Percentiles rank a stretch among this genome's conserved stretches.
phyloP scores from a whole-genome alignment of 305 asterid species.

The Solanum hybrid region DNA sequence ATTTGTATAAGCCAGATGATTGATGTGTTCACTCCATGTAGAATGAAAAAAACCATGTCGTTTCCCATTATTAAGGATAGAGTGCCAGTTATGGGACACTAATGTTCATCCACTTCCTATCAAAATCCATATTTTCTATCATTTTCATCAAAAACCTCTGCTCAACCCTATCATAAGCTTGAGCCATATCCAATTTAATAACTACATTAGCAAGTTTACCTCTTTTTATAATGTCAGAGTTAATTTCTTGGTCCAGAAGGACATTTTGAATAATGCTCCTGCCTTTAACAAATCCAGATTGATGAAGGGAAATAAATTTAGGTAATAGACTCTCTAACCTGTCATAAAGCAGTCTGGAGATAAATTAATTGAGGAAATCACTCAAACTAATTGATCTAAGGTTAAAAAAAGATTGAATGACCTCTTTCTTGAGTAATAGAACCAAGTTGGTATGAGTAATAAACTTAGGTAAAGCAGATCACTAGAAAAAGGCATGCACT shows the following conservation, averaged over 20 bases:
- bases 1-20: neutral
- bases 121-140: neutral
- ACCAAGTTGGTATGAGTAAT: neutral
- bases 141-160: neutral
- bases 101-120: neutral
- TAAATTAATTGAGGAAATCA: neutral
- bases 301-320: neutral
- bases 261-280: neutral
- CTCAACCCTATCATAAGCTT: neutral
- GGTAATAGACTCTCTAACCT: neutral
- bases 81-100: neutral
- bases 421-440: no score
- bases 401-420: neutral
- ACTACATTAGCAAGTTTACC: neutral
- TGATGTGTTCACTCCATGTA: neutral
- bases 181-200: neutral
- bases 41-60: neutral
- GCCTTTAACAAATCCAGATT: neutral
- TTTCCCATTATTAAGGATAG: neutral
- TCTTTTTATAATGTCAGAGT: neutral
- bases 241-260: neutral
- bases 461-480: neutral
- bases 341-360: neutral
- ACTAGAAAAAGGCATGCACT: neutral
- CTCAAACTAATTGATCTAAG: neutral